Evolutionary conservation across 2,329 filamentous ascomycete species (phyloP).

Genomic region (Dothidotthia symphoricarpi): DNA sequence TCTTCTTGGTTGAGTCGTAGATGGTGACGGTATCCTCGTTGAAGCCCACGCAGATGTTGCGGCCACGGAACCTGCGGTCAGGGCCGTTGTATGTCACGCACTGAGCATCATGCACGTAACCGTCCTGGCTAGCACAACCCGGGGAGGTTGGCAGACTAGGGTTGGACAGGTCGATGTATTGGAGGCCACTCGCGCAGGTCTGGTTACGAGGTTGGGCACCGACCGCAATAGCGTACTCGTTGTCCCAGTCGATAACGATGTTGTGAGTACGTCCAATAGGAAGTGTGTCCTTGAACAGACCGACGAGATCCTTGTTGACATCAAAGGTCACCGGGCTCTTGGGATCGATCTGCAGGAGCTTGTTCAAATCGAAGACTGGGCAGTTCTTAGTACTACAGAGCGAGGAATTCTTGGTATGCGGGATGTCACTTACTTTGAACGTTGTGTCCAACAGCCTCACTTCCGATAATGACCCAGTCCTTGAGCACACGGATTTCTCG

Average conservation of each 20-base stretch:
- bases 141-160: conserved; percentile 53
- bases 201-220: conserved; percentile 35
- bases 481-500: conserved; percentile 51
- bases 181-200: conserved; percentile 53
- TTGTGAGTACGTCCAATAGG: conserved; percentile 42
- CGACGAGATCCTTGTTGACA: conserved; percentile 29
- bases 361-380: conserved; percentile 49
- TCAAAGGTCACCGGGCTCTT: conserved; percentile 33
- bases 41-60: conserved; percentile 58
- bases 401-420: conserved; percentile 53
- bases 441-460: conserved; percentile 51
- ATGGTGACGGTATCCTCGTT: conserved; percentile 55
- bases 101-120: conserved; percentile 62
- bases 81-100: conserved; percentile 57
- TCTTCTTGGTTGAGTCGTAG: conserved; percentile 54
- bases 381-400: conserved; percentile 22
- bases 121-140: conserved; percentile 54
- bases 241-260: conserved; percentile 38
- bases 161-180: conserved; percentile 59
- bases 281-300: conserved; percentile 25
- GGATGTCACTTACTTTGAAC: conserved; percentile 54
- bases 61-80: conserved; percentile 48
- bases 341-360: conserved; percentile 33
- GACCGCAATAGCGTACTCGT: conserved; percentile 36
- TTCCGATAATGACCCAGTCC: conserved; percentile 46